These are phyloP conservation scores for Neoscytalidium dimidiatum DNA, from an alignment of 2,329 filamentous ascomycete genomes.

Conservation along the genomic window DNA sequence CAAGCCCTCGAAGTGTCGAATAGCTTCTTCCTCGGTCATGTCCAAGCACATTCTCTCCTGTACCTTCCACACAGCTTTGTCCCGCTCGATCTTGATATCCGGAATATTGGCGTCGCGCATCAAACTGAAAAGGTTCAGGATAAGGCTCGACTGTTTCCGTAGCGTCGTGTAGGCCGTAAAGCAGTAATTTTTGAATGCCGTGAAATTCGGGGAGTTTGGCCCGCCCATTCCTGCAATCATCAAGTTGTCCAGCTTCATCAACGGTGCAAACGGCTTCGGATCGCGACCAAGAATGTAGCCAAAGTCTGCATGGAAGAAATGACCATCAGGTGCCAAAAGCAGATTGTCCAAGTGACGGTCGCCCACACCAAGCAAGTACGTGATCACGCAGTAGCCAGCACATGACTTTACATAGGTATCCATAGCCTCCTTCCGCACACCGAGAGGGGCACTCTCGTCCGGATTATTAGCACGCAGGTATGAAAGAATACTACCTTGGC, in stretches of 20 bases:
- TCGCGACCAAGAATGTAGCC: slow-evolving; percentile 97
- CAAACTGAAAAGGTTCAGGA: slow-evolving; percentile 90
- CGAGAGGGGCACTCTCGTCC: slow-evolving; percentile 76
- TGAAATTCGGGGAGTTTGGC: slow-evolving; percentile 75
- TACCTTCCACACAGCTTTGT: slow-evolving; percentile 93
- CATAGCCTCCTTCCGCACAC: slow-evolving; percentile 87
- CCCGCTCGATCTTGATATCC: slow-evolving; percentile 87
- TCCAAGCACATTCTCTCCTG: slow-evolving; percentile 93
- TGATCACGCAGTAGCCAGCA: slow-evolving; percentile 97
- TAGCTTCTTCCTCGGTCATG: slow-evolving; percentile 87
- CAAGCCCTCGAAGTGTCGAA: slow-evolving; percentile 81
- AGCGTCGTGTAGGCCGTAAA: slow-evolving; percentile 92
- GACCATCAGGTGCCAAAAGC: slow-evolving; percentile 81
- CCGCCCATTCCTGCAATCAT: slow-evolving; percentile 99
- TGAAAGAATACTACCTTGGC: slow-evolving; percentile 60
- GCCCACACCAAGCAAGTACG: slow-evolving; percentile 93
- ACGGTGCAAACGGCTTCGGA: slow-evolving; percentile 93
- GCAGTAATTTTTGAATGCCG: slow-evolving; percentile 91
- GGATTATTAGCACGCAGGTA: slow-evolving; percentile 91
- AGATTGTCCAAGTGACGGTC: slow-evolving; percentile 96
- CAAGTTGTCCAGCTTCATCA: slow-evolving; percentile 95
- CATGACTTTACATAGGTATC: slow-evolving; percentile 96
- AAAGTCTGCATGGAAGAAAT: slow-evolving; percentile 98
- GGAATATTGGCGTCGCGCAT: slow-evolving; percentile 99
- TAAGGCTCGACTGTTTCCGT: slow-evolving; percentile 84